Evolutionary conservation across 1,284 basidiomycete species (phyloP), one percentile per base, ranked within the genome.

Genomic region (Earliella scabrosa): DNA sequence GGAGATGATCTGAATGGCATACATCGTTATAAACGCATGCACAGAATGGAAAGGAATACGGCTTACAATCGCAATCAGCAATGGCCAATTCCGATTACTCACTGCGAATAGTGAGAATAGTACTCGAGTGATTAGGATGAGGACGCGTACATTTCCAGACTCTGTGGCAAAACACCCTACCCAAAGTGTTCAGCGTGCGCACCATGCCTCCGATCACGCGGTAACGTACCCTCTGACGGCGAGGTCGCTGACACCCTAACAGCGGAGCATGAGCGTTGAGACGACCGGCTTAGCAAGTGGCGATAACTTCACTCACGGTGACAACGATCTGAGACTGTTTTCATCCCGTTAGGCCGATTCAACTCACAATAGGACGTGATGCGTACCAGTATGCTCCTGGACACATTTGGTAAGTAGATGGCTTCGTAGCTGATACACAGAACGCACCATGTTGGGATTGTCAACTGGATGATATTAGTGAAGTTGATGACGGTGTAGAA

Each of bases 301-400:
- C 36, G 23, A 8, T 11, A 29, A 41, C 18, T 3, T 13, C 4
- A 39, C 62, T 54, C 39, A 61, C 62, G 10, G 59, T 64, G 9
- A 64, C 59, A 9, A 60, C 11, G n/a, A 64, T 50, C 24, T 64
- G 63, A 34, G 58, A 41, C 63, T 63, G 4, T 23, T 3, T 3
- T 26, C 27, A 5, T 3, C 2, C 21, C 20, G n/a, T 49, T 14
- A 48, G 24, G 21, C 6, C 16, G 8, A 5, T 24, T 36, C 31
- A 10, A 27, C 2, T 18, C 18, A 21, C 13, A 6, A 29, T 18
- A 23, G 3, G 4, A 32, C 4, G 18, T 2, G 43, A 5, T 3
- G 44, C 47, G 14, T 46, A 63, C 63, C 40, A 64, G 13, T 14
- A 64, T 54, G 36, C 63, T 64, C 62, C 62, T 63, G 20, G 16